A percentile compares a stretch with the other conserved stretches of the same genome.
Evolutionary conservation across 31 red algal species (phyloP).

Genomic region (Asparagopsis taxiformis): DNA sequence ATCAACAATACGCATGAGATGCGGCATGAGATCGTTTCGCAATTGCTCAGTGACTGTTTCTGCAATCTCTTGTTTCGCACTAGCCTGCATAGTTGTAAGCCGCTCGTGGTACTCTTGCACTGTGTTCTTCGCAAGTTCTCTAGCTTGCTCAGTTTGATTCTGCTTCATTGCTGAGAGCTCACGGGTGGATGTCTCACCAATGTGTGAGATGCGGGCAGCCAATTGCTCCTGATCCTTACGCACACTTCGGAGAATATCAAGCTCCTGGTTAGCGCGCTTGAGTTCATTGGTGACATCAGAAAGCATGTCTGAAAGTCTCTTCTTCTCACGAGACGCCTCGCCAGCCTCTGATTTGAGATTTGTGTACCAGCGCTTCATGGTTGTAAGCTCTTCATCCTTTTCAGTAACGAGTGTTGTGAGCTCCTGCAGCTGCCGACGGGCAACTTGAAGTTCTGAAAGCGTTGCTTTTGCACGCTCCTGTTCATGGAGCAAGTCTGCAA

Average conservation of each 20-base stretch:
- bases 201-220: slow-evolving; percentile 34
- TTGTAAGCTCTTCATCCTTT: slow-evolving; percentile 36
- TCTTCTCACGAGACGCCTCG: slow-evolving; percentile 54
- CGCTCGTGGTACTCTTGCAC: slow-evolving; percentile 41
- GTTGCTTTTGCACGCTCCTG: slow-evolving; percentile 29
- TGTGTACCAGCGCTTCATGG: slow-evolving; percentile 37
- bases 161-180: slow-evolving; percentile 39
- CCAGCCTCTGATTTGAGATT: slow-evolving; percentile 37
- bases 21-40: slow-evolving; percentile 62
- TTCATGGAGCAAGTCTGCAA: slow-evolving; percentile 27
- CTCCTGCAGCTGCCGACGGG: slow-evolving; percentile 44
- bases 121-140: slow-evolving; percentile 51
- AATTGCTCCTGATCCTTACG: slow-evolving; percentile 54
- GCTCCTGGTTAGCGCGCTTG: slow-evolving; percentile 59
- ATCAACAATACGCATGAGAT: slow-evolving; percentile 49
- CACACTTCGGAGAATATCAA: slow-evolving; percentile 47
- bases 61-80: slow-evolving; percentile 45
- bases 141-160: slow-evolving; percentile 54
- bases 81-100: slow-evolving; percentile 19
- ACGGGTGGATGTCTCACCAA: slow-evolving; percentile 47
- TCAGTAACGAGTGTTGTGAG: slow-evolving; percentile 14
- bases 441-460: slow-evolving; percentile 23
- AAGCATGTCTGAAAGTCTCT: slow-evolving; percentile 62
- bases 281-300: slow-evolving; percentile 46
- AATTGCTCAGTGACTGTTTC: slow-evolving; percentile 41